Percentiles rank a stretch among this genome's conserved stretches.
These are phyloP conservation scores for Scalesia atractyloides DNA, from an alignment of 129 eudicot genomes.

Conservation along the genomic window DNA sequence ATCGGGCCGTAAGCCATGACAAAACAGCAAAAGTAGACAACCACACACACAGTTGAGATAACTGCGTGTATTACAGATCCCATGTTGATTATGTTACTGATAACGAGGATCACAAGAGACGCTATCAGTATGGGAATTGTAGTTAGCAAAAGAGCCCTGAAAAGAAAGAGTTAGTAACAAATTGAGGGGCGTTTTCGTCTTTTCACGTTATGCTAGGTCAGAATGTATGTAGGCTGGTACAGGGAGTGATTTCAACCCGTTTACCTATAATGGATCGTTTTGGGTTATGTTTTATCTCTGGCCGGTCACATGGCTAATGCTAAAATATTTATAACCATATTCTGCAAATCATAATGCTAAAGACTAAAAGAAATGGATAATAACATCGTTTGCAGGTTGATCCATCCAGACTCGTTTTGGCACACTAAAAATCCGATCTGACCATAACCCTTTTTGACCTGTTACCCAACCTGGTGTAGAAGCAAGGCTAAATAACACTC, in stretches of 20 bases:
- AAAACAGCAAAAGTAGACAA: conserved; percentile 65
- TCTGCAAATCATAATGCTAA: background rate
- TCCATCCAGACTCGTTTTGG: background rate
- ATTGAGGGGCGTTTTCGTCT: conserved; percentile 1
- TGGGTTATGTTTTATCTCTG: no score
- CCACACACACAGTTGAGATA: conserved; percentile 62
- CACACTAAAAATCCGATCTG: no score
- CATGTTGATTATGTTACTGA: conserved; percentile 42
- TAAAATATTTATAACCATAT: no score
- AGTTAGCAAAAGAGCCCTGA: conserved; percentile 63
- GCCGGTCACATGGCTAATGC: no score
- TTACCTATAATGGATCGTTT: no score
- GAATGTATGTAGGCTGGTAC: no score
- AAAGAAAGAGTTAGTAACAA: background rate
- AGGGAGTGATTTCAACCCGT: no score
- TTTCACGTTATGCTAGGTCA: background rate
- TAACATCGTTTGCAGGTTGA: background rate
- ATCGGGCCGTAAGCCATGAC: conserved; percentile 79
- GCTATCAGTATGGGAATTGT: conserved; percentile 63
- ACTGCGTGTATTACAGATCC: conserved; percentile 57
- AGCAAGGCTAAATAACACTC: background rate
- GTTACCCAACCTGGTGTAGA: no score
- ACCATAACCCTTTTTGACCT: no score
- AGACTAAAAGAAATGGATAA: no score
- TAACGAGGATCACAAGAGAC: conserved; percentile 59